Base-by-base conservation (phyloP, 2,329 filamentous ascomycete genomes). In the Neofusicoccum umdonicola region DNA sequence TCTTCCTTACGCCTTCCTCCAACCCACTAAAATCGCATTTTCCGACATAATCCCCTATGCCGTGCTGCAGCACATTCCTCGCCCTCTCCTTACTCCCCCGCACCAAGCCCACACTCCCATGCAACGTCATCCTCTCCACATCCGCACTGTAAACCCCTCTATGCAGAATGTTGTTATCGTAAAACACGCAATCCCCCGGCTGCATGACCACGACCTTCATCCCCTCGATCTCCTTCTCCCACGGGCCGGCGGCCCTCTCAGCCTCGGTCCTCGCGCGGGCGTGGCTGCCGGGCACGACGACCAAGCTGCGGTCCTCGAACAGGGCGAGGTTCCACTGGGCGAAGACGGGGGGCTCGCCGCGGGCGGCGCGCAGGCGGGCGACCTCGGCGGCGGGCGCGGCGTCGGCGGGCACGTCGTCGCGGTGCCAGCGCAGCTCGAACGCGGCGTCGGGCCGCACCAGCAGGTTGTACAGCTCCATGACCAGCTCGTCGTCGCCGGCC, bases 381-480 rank as follows among this genome's bases (percentile, higher is more conserved):
- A 86, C 72, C 76, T 96, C 93, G 71, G 93, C 87, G 19, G 88
- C 88, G 0, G 86, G 73, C 0, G 81, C 83, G 0, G 88, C 90
- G 0, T 83, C 81, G n/a, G 88, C 83, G 2, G 87, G 82, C 52
- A 96, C 88, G 72, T 96, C 92, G 73, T 97, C 93, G 37, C 93
- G 82, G 74, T 97, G 93, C 93, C 93, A 96, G 56, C 89, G 81
- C 57, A 97, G 83, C 71, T 86, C 87, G 71, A 94, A 96, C 68
- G 89, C 86, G 15, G 3, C 17, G 44, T 88, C 87, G 0, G 92
- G 92, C 4, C 90, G 82, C 13, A 96, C 88, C 7, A 96, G 87
- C 77, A 96, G 83, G 74, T 97, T 97, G 78, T 92, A 93, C 17
- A 97, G 80, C 78, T 96, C 93, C 87, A 96, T 91, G 44, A 94